Evolutionary conservation across 179 eudicot species (phyloP).

Genomic region (Beta macrorhiza): DNA sequence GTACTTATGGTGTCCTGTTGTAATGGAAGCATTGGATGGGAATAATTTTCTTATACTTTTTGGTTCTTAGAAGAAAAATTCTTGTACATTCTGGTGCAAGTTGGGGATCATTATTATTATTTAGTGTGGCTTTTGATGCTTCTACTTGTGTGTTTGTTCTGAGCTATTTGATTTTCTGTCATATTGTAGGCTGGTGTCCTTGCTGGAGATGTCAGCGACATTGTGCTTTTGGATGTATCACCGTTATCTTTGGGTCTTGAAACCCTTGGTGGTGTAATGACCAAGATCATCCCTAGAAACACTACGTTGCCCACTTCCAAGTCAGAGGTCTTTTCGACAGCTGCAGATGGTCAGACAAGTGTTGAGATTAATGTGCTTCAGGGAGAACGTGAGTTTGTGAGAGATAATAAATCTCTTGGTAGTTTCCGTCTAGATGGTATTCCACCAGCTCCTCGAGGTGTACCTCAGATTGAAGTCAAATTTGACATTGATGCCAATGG

Average conservation of each 20-base stretch:
- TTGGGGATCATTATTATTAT: background rate
- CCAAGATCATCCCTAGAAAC: constrained; percentile 92
- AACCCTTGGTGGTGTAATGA: constrained; percentile 98
- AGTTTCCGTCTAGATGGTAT: constrained; percentile 96
- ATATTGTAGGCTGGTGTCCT: constrained; percentile 81
- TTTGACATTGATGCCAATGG: constrained; percentile 95
- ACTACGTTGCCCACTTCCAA: constrained; percentile 92
- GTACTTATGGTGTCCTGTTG: background rate
- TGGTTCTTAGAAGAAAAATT: too few species aligned
- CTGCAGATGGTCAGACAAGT: constrained; percentile 98
- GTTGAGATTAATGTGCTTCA: constrained; percentile 95
- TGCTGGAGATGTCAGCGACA: constrained; percentile 93
- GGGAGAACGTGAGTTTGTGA: constrained; percentile 91
- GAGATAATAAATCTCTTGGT: constrained; percentile 92
- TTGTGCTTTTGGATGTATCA: constrained; percentile 86
- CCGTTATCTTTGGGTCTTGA: constrained; percentile 89
- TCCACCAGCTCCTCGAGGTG: constrained; percentile 99
- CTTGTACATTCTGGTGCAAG: background rate
- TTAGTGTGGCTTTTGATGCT: background rate
- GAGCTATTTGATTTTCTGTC: constrained; percentile 1
- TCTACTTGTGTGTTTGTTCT: background rate
- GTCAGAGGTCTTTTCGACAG: constrained; percentile 96
- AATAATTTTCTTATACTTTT: background rate
- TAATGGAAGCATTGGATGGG: background rate
- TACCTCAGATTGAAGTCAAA: constrained; percentile 95